Evolutionary conservation across 2,329 filamentous ascomycete genomes (phyloP), one percentile per base, ranked within the genome.

Genomic region (Microthyrium microscopicum): DNA sequence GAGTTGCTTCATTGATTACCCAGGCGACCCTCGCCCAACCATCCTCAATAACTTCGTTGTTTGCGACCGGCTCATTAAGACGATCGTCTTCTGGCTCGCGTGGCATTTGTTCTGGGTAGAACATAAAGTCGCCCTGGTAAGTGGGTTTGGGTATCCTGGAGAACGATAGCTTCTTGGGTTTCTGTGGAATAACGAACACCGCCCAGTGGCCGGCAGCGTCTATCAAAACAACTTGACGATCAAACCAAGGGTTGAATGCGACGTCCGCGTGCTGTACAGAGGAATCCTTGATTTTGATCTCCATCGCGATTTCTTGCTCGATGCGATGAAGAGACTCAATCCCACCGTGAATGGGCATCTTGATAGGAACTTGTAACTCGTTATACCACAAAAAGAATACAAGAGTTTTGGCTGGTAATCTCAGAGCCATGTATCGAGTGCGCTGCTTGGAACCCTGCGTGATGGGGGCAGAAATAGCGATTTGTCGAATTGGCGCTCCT

Each of bases 121-220:
- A n/a, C n/a, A n/a, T n/a, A n/a, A n/a, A n/a, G n/a, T n/a, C n/a
- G n/a, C n/a, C n/a, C n/a, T n/a, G n/a, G n/a, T n/a, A n/a, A n/a
- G n/a, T n/a, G n/a, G n/a, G n/a, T n/a, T n/a, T n/a, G n/a, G n/a
- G n/a, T n/a, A n/a, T n/a, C n/a, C n/a, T n/a, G n/a, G n/a, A n/a
- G n/a, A n/a, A n/a, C n/a, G n/a, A n/a, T n/a, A n/a, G 40, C 46
- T 57, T 34, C 55, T 57, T 9, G 44, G 33, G 24, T 12, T 39
- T 34, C 25, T 36, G 37, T 35, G 41, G 42, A 17, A 77, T 54
- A 39, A 77, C 63, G 72, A 75, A 82, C 4, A 82, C 51, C 27
- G 60, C 72, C 79, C 78, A 85, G 37, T 57, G 60, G 2, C 77
- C 77, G 21, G 55, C 55, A 33, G 70, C 60, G 44, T 84, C 75